A percentile compares a stretch with the other conserved stretches of the same genome.
Conservation (phyloP, 306 rosid genomes). For the Begonia fuchsioides region DNA sequence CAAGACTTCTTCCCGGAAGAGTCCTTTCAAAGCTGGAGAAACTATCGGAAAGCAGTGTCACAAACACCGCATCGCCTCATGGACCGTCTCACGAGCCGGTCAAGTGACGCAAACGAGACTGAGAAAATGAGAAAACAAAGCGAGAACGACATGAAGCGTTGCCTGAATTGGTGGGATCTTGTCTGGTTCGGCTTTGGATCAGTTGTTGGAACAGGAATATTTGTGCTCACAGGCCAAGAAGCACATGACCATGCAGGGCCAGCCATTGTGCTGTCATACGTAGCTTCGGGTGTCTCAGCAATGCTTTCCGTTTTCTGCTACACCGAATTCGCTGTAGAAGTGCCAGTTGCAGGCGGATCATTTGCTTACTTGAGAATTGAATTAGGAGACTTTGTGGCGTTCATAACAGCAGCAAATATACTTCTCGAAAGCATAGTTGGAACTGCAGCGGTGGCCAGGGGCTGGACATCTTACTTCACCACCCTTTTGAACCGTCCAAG, state of each 20-base stretch:
- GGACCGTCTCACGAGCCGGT: constrained; percentile 46
- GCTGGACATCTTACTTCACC: constrained; percentile 77
- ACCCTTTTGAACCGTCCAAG: constrained; percentile 32
- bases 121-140: constrained; percentile 31
- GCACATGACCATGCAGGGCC: constrained; percentile 46
- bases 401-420: constrained; percentile 65
- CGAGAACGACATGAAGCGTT: constrained; percentile 36
- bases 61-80: constrained; percentile 39
- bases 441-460: constrained; percentile 50
- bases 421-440: constrained; percentile 55
- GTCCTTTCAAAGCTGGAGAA: constrained; percentile 56
- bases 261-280: constrained; percentile 50
- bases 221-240: constrained; percentile 61
- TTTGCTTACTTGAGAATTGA: constrained; percentile 70
- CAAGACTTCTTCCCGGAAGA: constrained; percentile 72
- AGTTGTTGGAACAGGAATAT: constrained; percentile 69
- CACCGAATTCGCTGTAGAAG: constrained; percentile 64
- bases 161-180: constrained; percentile 63
- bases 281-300: constrained; percentile 61
- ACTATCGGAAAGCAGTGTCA: constrained; percentile 36
- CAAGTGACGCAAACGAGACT: constrained; percentile 39
- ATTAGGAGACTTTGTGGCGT: constrained; percentile 67
- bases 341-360: constrained; percentile 72
- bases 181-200: constrained; percentile 76
- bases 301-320: constrained; percentile 80